These are phyloP conservation scores for Tulasnella sp. DNA, from an alignment of 768 basidiomycete genomes.

Conservation along the genomic window DNA sequence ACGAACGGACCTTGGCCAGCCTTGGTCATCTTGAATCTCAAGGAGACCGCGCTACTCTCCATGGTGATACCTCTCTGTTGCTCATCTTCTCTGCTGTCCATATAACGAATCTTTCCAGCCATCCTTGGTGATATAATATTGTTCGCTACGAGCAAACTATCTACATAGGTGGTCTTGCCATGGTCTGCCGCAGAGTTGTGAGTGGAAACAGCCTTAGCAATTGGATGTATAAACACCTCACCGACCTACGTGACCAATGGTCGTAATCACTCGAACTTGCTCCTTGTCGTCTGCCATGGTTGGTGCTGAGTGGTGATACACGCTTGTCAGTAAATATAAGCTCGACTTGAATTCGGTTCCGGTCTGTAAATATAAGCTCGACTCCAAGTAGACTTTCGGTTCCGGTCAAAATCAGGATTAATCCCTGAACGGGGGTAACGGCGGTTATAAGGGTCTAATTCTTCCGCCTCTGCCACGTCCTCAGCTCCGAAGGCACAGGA, in stretches of 20 bases:
- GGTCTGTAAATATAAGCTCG: slow-evolving; percentile 1
- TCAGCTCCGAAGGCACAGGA: not conserved
- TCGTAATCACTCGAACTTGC: slow-evolving; percentile 45
- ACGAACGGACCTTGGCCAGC: slow-evolving; percentile 45
- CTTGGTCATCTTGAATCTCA: slow-evolving; percentile 68
- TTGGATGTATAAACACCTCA: not conserved
- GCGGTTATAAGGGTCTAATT: not conserved
- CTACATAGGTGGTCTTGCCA: slow-evolving; percentile 94
- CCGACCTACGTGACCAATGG: slow-evolving; percentile 65
- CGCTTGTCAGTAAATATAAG: not conserved
- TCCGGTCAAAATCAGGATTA: not conserved
- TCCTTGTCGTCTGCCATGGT: slow-evolving; percentile 13
- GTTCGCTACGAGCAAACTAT: slow-evolving; percentile 90
- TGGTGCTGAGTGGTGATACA: not conserved
- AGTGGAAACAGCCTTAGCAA: not conserved
- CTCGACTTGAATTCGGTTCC: not conserved
- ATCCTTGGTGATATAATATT: slow-evolving; percentile 91
- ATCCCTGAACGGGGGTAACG: not conserved
- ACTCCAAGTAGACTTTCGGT: not conserved
- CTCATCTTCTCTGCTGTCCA: slow-evolving; percentile 94
- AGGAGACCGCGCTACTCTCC: slow-evolving; percentile 92
- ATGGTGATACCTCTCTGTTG: slow-evolving; percentile 97
- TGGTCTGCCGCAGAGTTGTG: slow-evolving; percentile 47
- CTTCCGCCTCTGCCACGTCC: slow-evolving; percentile 18
- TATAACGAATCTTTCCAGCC: slow-evolving; percentile 93